These are phyloP conservation scores for Phylloporus sp. DNA, from an alignment of 768 basidiomycete genomes.

Conservation along the genomic window DNA sequence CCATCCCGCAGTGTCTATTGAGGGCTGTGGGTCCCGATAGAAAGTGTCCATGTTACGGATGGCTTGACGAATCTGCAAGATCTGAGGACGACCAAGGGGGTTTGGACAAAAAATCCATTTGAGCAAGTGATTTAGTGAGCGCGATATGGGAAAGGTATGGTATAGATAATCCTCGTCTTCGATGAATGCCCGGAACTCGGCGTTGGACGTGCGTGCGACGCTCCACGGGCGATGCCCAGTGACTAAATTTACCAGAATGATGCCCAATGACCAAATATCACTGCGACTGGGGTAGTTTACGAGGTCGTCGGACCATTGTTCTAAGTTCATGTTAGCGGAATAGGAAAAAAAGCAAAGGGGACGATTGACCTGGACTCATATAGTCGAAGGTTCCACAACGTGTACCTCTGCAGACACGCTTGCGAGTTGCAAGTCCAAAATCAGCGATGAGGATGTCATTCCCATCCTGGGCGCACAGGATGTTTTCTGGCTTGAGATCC, in stretches of 20 bases:
- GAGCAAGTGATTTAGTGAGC: conserved; percentile 8
- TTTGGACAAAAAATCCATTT: conserved; percentile 16
- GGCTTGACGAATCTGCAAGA: conserved; percentile 16
- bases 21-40: conserved; percentile 2
- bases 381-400: conserved; percentile 60
- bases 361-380: conserved; percentile 63
- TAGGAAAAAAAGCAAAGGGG: neutral
- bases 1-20: neutral
- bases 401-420: conserved; percentile 43
- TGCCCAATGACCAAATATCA: conserved; percentile 71
- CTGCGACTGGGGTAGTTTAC: conserved; percentile 30
- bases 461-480: conserved; percentile 57
- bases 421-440: conserved; percentile 67
- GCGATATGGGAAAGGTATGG: conserved; percentile 13
- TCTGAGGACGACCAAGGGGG: conserved; percentile 13
- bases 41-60: conserved; percentile 16
- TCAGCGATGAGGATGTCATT: conserved; percentile 61
- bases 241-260: conserved; percentile 82
- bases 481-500: conserved; percentile 84
- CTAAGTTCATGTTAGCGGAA: conserved; percentile 1
- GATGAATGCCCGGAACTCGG: conserved; percentile 11
- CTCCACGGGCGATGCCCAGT: conserved; percentile 40
- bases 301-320: conserved; percentile 56
- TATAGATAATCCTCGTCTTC: conserved; percentile 17
- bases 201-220: conserved; percentile 6